Conservation (phyloP, 2,329 filamentous ascomycete species). For the Colletotrichum nymphaeae region DNA sequence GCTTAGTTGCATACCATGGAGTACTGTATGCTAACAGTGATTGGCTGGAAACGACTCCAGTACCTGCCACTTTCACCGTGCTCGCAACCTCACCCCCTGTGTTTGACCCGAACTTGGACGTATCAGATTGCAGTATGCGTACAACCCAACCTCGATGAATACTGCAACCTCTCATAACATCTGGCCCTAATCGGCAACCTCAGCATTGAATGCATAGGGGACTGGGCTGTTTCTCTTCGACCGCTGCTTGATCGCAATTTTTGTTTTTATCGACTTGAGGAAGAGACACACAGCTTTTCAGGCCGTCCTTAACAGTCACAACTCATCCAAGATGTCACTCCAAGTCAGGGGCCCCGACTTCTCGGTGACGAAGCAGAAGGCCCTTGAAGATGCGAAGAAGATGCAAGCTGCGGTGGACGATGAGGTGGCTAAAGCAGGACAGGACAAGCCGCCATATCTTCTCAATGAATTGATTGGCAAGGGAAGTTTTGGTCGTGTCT, state of each 20-base stretch:
- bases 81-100: constrained; percentile 18
- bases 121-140: constrained; percentile 23
- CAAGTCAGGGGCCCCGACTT: constrained; percentile 54
- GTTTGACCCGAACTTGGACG: constrained; percentile 35
- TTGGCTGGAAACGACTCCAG: constrained; percentile 6
- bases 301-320: not conserved
- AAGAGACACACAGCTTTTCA: not conserved
- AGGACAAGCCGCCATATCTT: constrained; percentile 73
- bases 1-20: not conserved
- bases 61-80: constrained; percentile 14
- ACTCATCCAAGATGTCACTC: constrained; percentile 49
- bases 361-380: constrained; percentile 66
- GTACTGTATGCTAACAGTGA: not conserved
- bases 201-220: not conserved
- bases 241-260: not conserved
- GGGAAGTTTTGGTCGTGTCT: constrained; percentile 79
- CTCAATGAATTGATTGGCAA: constrained; percentile 81
- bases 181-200: not conserved
- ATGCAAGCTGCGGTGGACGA: constrained; percentile 75
- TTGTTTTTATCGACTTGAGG: not conserved
- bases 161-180: constrained; percentile 1
- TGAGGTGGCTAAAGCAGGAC: constrained; percentile 68
- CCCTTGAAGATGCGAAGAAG: constrained; percentile 76
- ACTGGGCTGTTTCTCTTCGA: not conserved
- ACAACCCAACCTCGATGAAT: constrained; percentile 11